Conservation (phyloP, 164 flowering plant species). For the Dillenia turbinata region DNA sequence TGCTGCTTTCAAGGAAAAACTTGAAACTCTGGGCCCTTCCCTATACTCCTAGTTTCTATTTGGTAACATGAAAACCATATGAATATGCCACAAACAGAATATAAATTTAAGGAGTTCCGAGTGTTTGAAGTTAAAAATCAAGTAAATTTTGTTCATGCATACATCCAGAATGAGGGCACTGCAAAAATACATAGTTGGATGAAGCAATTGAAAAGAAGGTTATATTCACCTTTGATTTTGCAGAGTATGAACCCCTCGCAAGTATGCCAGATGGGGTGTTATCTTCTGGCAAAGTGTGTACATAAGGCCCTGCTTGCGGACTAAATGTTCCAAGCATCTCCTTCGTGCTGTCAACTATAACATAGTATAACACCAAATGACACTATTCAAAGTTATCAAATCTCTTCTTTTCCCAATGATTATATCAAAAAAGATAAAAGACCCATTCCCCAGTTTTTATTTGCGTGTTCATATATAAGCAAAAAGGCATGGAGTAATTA, state of each 20-base stretch:
- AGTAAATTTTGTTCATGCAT: too few relatives aligned
- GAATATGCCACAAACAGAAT: too few relatives aligned
- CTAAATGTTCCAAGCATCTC: slow-evolving; percentile 76
- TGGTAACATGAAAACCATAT: too few relatives aligned
- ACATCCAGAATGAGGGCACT: too few relatives aligned
- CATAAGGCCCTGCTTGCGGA: slow-evolving; percentile 61
- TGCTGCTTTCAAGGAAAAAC: too few relatives aligned
- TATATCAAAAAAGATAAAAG: neutral
- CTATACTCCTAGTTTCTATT: too few relatives aligned
- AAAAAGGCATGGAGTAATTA: slow-evolving; percentile 14
- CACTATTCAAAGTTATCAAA: neutral
- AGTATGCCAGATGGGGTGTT: slow-evolving; percentile 70
- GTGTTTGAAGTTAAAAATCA: too few relatives aligned
- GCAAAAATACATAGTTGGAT: too few relatives aligned
- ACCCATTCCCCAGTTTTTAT: neutral
- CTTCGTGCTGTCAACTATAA: slow-evolving; percentile 60
- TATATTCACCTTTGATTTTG: slow-evolving; percentile 51
- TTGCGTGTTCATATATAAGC: neutral
- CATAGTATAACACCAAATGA: neutral
- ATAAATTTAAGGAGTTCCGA: too few relatives aligned
- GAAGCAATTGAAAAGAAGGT: neutral
- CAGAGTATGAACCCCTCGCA: slow-evolving; percentile 66
- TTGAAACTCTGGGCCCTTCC: too few relatives aligned
- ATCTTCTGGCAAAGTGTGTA: slow-evolving; percentile 55
- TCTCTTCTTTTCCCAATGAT: neutral